Conservation (phyloP, 768 basidiomycete genomes). For the Suillus decipiens region DNA sequence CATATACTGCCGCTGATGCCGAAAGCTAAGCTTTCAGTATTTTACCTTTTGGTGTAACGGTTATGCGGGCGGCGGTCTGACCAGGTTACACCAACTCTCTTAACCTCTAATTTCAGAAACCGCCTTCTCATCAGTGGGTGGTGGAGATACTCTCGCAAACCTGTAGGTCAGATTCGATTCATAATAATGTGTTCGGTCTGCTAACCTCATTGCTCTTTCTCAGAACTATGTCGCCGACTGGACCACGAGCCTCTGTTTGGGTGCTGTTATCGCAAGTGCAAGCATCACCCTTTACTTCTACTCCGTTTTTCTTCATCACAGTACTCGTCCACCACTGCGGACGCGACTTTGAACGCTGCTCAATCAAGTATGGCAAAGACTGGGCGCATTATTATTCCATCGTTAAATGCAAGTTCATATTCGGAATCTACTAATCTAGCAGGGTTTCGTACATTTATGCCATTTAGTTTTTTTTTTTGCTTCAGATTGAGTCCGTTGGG, state of each 20-base stretch:
- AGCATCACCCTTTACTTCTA: constrained; percentile 95
- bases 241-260: constrained; percentile 85
- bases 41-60: too few relatives aligned
- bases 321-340: constrained; percentile 90
- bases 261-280: constrained; percentile 70
- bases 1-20: too few relatives aligned
- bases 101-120: constrained; percentile 51
- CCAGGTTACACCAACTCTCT: too few relatives aligned
- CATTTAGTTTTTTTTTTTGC: too few relatives aligned
- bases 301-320: constrained; percentile 93
- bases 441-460: constrained; percentile 14
- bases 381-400: constrained; percentile 89
- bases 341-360: constrained; percentile 95
- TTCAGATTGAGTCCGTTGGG: too few relatives aligned
- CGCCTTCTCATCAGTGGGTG: constrained; percentile 89
- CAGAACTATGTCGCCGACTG: constrained; percentile 96
- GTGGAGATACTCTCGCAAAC: constrained; percentile 95
- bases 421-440: constrained; percentile 67
- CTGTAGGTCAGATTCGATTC: constrained; percentile 49
- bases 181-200: neutral
- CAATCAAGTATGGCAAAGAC: constrained; percentile 90
- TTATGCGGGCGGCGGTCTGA: too few relatives aligned
- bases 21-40: too few relatives aligned
- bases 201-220: constrained; percentile 5
- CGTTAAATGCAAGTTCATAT: constrained; percentile 91